phyloP scores from a whole-genome alignment of 176 grass and related monocot genomes.

The bread wheat (Triticum aestivum) region IWGSC_CS_RefSeq_v2.1 NC_057797.1:144575314-144575813 shows the following conservation, averaged over 20 bases:
- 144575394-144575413: not conserved
- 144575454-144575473: constrained; percentile 47
- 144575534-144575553: constrained; percentile 38
- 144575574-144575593: constrained; percentile 53
- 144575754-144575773: too few species aligned
- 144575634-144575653: too few species aligned
- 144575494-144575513: constrained; percentile 33
- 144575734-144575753: too few species aligned
- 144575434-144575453: constrained; percentile 59
- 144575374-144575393: not conserved
- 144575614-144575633: not conserved
- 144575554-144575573: constrained; percentile 60
- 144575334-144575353: not conserved
- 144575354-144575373: not conserved
- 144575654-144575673: too few species aligned
- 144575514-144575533: constrained; percentile 10
- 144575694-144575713: too few species aligned
- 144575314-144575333: constrained; percentile 18
- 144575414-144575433: constrained; percentile 47
- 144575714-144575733: too few species aligned
- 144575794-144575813: too few species aligned
- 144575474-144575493: constrained; percentile 52
- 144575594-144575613: constrained; percentile 43
- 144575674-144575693: too few species aligned
- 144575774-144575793: too few species aligned